Evolutionary conservation across 1,139 yeast genomes (phyloP).

Genomic region (Suhomyces guaymorum): DNA sequence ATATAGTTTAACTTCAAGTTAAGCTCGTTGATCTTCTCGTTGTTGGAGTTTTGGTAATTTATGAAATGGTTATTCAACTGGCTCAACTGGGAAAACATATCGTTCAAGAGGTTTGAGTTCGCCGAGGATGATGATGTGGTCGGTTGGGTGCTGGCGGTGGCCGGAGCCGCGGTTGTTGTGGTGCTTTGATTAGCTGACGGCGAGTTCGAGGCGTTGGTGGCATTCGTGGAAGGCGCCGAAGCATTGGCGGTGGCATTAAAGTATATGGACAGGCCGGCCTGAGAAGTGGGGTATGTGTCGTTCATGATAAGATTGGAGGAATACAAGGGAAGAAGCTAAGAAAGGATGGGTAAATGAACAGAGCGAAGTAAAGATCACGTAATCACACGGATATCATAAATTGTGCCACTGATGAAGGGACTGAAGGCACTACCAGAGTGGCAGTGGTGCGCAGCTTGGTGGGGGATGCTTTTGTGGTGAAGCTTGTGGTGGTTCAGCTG

Average conservation of each 20-base stretch:
- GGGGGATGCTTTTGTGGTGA: too few species aligned
- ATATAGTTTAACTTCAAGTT: conserved; percentile 28
- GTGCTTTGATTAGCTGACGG: conserved; percentile 5
- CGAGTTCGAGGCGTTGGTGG: conserved; percentile 8
- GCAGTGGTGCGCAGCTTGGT: too few species aligned
- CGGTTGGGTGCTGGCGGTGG: conserved; percentile 4
- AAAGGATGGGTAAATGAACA: conserved; percentile 4
- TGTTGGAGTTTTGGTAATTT: conserved; percentile 22
- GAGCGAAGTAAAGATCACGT: conserved; percentile 2
- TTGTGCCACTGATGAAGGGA: too few species aligned
- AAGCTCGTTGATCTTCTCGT: conserved; percentile 26
- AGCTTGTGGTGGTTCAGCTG: too few species aligned
- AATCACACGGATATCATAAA: not conserved
- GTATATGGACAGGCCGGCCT: conserved; percentile 14
- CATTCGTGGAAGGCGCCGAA: conserved; percentile 2
- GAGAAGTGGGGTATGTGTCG: conserved; percentile 15
- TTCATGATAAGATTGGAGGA: conserved; percentile 13
- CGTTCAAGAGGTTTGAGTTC: conserved; percentile 8
- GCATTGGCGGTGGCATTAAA: conserved; percentile 10
- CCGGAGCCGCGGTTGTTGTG: conserved; percentile 3
- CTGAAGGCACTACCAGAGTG: too few species aligned
- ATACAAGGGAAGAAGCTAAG: conserved; percentile 3
- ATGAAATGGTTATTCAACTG: conserved; percentile 22
- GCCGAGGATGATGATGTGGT: conserved; percentile 3
- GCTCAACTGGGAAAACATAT: conserved; percentile 14